A percentile compares a stretch with the other conserved stretches of the same genome.
phyloP scores from a whole-genome alignment of 2,329 filamentous ascomycete species.

The Lomentospora prolificans region DNA sequence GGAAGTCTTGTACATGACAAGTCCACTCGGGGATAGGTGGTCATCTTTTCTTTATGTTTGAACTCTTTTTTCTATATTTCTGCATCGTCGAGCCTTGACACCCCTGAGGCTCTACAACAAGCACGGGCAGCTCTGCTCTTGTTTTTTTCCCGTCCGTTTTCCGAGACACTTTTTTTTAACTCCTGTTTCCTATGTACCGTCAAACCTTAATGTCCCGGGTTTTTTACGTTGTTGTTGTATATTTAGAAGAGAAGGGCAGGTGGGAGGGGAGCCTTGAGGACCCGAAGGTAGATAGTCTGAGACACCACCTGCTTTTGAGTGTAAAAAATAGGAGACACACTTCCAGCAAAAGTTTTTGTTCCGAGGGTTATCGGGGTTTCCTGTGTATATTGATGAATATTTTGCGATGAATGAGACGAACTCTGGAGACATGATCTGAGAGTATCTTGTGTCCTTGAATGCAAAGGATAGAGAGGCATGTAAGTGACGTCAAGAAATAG shows the following conservation, averaged over 20 bases:
- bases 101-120: constrained; percentile 1
- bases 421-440: too few species aligned
- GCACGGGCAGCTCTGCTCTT: not conserved
- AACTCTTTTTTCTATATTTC: not conserved
- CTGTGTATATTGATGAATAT: not conserved
- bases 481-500: too few species aligned
- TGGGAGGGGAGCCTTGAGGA: not conserved
- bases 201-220: constrained; percentile 2
- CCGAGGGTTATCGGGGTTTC: not conserved
- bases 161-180: not conserved
- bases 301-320: not conserved
- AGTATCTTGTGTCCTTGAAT: too few species aligned
- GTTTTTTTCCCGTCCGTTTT: not conserved
- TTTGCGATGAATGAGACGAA: too few species aligned
- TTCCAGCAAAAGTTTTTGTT: not conserved
- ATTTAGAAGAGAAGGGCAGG: constrained; percentile 1
- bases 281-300: not conserved
- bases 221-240: not conserved
- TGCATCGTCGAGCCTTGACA: constrained; percentile 3
- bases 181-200: not conserved
- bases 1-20: constrained; percentile 2
- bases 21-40: not conserved
- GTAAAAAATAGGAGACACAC: constrained; percentile 3
- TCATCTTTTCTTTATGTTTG: not conserved
- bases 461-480: too few species aligned